These are phyloP conservation scores for Rhamnella rubrinervis DNA, from an alignment of 331 rosid genomes.

Conservation along the genomic window DNA sequence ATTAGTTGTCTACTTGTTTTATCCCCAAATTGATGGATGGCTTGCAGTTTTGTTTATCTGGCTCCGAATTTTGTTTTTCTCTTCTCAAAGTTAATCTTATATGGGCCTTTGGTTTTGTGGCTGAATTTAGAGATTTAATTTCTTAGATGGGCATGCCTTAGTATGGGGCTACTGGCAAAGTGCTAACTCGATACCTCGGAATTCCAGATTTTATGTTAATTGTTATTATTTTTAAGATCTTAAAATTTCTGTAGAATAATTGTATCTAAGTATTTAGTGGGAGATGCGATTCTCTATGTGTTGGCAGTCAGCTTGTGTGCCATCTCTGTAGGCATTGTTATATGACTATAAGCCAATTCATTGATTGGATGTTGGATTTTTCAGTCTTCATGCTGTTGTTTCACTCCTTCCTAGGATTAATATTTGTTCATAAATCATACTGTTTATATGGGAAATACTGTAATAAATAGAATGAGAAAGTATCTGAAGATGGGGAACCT, in stretches of 20 bases:
- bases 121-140: too few species aligned
- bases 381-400: neutral
- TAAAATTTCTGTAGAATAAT: neutral
- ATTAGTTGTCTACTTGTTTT: neutral
- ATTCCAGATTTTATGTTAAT: neutral
- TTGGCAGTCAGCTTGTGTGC: neutral
- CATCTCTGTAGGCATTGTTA: neutral
- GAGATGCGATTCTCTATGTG: neutral
- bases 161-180: too few species aligned
- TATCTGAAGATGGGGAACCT: neutral
- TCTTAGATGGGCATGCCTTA: too few species aligned
- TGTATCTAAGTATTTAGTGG: neutral
- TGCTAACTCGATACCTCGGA: neutral
- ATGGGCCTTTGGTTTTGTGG: too few species aligned
- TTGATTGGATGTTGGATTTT: neutral
- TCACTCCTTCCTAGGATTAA: neutral
- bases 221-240: neutral
- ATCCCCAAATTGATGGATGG: neutral
- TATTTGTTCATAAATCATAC: neutral
- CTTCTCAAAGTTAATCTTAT: too few species aligned
- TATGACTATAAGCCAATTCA: too few species aligned
- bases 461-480: slow-evolving; percentile 2
- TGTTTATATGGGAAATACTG: too few species aligned
- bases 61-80: too few species aligned
- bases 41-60: too few species aligned